These are phyloP conservation scores for Tylopilus cervinicoccineus DNA, from an alignment of 768 basidiomycete genomes.

Conservation along the genomic window DNA sequence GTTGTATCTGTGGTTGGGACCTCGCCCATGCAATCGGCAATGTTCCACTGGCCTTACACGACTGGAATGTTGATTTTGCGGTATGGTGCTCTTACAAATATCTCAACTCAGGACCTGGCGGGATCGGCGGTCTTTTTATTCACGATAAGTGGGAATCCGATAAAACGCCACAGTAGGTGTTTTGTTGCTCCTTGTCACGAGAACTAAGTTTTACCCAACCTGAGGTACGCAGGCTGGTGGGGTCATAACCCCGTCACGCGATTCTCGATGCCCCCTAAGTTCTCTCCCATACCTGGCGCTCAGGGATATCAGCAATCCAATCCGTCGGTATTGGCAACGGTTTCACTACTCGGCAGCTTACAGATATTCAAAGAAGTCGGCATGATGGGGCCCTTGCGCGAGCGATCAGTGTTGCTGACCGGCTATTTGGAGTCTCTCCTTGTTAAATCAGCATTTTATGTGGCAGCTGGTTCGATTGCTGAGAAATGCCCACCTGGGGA, in stretches of 20 bases:
- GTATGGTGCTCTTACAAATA: constrained; percentile 99
- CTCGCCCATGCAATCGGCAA: constrained; percentile 95
- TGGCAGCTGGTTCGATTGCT: constrained; percentile 37
- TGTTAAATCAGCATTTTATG: constrained; percentile 57
- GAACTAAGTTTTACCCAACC: constrained; percentile 11
- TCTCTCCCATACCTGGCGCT: constrained; percentile 83
- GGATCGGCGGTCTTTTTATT: constrained; percentile 91
- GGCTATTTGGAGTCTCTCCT: constrained; percentile 64
- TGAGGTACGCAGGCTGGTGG: constrained; percentile 96
- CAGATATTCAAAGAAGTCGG: constrained; percentile 76
- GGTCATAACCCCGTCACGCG: constrained; percentile 86
- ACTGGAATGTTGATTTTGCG: constrained; percentile 96
- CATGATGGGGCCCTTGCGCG: constrained; percentile 64
- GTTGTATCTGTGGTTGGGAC: constrained; percentile 94
- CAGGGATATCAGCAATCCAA: constrained; percentile 97
- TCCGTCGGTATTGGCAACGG: constrained; percentile 76
- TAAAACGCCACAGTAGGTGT: constrained; percentile 58
- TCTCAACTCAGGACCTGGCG: constrained; percentile 93
- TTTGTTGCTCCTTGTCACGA: constrained; percentile 8
- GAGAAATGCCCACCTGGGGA: constrained; percentile 25
- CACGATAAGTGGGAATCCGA: constrained; percentile 76
- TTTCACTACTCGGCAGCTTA: constrained; percentile 79
- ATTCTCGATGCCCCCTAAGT: constrained; percentile 84
- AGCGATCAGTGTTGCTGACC: constrained; percentile 70
- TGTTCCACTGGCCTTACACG: constrained; percentile 82